A percentile compares a stretch with the other conserved stretches of the same genome.
Conservation (phyloP, 495 filamentous ascomycete genomes). For the Elasticomyces elasticus region DNA sequence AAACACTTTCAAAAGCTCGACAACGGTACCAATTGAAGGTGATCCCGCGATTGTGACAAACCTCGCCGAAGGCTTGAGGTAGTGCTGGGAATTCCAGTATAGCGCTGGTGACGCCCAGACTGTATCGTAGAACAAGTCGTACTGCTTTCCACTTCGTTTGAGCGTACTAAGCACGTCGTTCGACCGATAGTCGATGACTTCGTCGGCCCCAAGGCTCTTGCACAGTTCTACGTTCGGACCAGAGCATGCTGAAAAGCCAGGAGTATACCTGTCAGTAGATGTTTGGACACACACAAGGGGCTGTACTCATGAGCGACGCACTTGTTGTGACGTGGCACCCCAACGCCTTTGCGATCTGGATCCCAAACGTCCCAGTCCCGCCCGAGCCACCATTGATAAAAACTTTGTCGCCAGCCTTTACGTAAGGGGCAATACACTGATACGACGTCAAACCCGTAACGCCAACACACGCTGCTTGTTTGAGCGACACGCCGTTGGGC, state of each 20-base stretch:
- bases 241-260: too few species aligned
- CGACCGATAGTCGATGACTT: slow-evolving; percentile 52
- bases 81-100: slow-evolving; percentile 48
- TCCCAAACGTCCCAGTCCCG: slow-evolving; percentile 25
- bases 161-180: neutral
- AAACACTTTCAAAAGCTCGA: slow-evolving; percentile 26
- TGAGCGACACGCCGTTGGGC: slow-evolving; percentile 22
- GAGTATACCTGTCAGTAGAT: too few species aligned
- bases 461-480: slow-evolving; percentile 25
- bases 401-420: slow-evolving; percentile 27
- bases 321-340: slow-evolving; percentile 28
- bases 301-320: too few species aligned
- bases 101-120: slow-evolving; percentile 42
- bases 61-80: slow-evolving; percentile 40
- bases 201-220: slow-evolving; percentile 52
- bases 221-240: slow-evolving; percentile 32
- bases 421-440: slow-evolving; percentile 21
- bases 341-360: slow-evolving; percentile 30
- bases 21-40: slow-evolving; percentile 3
- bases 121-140: slow-evolving; percentile 43
- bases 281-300: too few species aligned
- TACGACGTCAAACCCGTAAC: slow-evolving; percentile 28
- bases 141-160: neutral
- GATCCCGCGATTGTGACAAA: slow-evolving; percentile 41
- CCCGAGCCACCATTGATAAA: slow-evolving; percentile 34